A percentile compares a stretch with the other conserved stretches of the same genome.
These are phyloP conservation scores for Boletus albobrunnescens DNA, from an alignment of 1,284 basidiomycete genomes.

Conservation along the genomic window DNA sequence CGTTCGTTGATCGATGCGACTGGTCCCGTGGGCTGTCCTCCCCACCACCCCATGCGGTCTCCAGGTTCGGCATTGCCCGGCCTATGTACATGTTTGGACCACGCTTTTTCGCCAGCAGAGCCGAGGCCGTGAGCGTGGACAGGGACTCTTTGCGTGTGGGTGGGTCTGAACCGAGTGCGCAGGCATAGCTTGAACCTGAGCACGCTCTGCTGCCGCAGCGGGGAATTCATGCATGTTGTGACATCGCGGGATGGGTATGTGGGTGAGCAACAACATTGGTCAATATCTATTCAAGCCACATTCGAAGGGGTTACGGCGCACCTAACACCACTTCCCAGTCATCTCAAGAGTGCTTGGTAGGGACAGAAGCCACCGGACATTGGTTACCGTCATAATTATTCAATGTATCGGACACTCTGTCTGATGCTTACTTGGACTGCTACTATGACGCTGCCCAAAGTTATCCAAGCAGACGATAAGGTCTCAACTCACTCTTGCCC, in stretches of 20 bases:
- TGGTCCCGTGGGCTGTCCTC: conserved; percentile 45
- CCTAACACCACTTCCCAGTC: too few relatives aligned
- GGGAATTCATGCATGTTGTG: conserved; percentile 42
- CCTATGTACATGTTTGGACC: conserved; percentile 57
- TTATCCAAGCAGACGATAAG: too few relatives aligned
- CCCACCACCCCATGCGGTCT: conserved; percentile 50
- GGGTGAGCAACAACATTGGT: neutral
- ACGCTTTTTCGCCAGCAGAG: conserved; percentile 52
- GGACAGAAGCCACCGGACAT: too few relatives aligned
- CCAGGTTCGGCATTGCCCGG: conserved; percentile 30
- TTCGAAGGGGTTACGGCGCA: too few relatives aligned
- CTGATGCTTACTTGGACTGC: too few relatives aligned
- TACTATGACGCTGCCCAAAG: too few relatives aligned
- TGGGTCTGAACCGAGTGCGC: conserved; percentile 50
- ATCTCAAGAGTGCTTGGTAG: too few relatives aligned
- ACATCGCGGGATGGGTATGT: conserved; percentile 37
- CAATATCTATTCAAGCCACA: neutral
- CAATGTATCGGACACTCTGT: too few relatives aligned
- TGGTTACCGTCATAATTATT: too few relatives aligned
- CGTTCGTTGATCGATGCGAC: conserved; percentile 47
- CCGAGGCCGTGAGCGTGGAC: conserved; percentile 40
- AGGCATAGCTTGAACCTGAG: conserved; percentile 29
- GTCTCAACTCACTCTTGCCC: too few relatives aligned
- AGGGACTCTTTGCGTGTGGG: conserved; percentile 40
- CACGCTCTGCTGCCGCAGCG: conserved; percentile 36